Conservation (phyloP, 768 basidiomycete genomes). For the Boletales sp. region DNA sequence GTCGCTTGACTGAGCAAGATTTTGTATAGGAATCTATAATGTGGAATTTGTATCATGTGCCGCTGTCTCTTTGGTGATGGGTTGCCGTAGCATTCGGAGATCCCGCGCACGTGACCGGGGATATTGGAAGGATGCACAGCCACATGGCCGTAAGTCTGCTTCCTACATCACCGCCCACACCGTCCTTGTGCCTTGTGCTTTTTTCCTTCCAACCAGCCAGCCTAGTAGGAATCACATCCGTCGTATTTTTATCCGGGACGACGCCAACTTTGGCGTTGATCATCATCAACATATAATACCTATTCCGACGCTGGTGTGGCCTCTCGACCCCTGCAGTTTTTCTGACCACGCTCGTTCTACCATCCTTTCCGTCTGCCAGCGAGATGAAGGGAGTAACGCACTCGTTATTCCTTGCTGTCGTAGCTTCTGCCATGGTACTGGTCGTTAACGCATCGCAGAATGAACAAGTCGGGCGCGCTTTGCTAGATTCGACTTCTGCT, state of each 20-base stretch:
- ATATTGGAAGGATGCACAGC: slow-evolving; percentile 9
- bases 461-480: slow-evolving; percentile 15
- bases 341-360: slow-evolving; percentile 22
- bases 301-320: slow-evolving; percentile 9
- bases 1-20: slow-evolving; percentile 56
- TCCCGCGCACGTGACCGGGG: slow-evolving; percentile 19
- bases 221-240: background rate
- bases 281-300: background rate
- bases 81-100: background rate
- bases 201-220: slow-evolving; percentile 6
- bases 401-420: slow-evolving; percentile 26
- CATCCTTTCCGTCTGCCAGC: slow-evolving; percentile 4
- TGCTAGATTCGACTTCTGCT: background rate
- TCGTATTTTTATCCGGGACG: background rate
- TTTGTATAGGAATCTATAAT: too few relatives aligned
- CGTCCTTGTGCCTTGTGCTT: slow-evolving; percentile 5
- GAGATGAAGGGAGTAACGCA: slow-evolving; percentile 22
- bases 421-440: slow-evolving; percentile 25
- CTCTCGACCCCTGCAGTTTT: slow-evolving; percentile 22
- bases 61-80: background rate
- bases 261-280: too few relatives aligned
- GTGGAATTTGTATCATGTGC: too few relatives aligned
- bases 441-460: slow-evolving; percentile 22
- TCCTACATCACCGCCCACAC: slow-evolving; percentile 15
- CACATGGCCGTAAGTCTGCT: slow-evolving; percentile 11